These are phyloP conservation scores for Cyberlindnera galapagoensis DNA, from an alignment of 805 yeast species.

Conservation along the genomic window DNA sequence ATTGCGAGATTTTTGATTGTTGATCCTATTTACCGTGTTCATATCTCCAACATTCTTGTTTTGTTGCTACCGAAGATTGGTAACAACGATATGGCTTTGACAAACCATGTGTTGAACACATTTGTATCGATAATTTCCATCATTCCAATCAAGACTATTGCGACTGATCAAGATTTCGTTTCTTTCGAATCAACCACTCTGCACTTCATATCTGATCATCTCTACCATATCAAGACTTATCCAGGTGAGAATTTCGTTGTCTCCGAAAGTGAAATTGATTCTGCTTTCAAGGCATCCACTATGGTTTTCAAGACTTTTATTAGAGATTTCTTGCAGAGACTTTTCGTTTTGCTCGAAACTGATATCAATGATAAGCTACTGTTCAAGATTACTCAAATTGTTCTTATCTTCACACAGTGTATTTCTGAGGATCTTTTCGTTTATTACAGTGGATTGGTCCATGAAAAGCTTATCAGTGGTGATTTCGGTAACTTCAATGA, in stretches of 20 bases:
- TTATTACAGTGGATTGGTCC: conserved; percentile 33
- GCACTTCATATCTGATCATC: conserved; percentile 61
- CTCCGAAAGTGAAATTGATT: conserved; percentile 40
- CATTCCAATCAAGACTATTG: conserved; percentile 63
- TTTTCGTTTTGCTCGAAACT: conserved; percentile 58
- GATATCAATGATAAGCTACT: conserved; percentile 31
- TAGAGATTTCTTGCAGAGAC: conserved; percentile 45
- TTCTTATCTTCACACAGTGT: conserved; percentile 50
- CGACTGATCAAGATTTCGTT: conserved; percentile 30
- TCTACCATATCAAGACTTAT: conserved; percentile 39
- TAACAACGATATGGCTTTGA: conserved; percentile 74
- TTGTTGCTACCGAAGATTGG: conserved; percentile 78
- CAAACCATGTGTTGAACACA: conserved; percentile 60
- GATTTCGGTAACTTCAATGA: conserved; percentile 49
- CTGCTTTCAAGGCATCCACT: conserved; percentile 68
- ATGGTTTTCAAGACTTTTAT: conserved; percentile 60
- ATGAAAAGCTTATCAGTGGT: conserved; percentile 38
- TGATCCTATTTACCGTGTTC: conserved; percentile 63
- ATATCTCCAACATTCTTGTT: conserved; percentile 65
- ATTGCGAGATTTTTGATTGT: conserved; percentile 61
- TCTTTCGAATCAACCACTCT: conserved; percentile 33
- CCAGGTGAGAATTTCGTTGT: conserved; percentile 28
- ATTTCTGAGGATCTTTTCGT: conserved; percentile 50
- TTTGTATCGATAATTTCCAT: conserved; percentile 66
- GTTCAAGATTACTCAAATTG: conserved; percentile 35